Base-by-base conservation (phyloP, 2,329 filamentous ascomycete genomes). In the Colletotrichum eleusines region DNA sequence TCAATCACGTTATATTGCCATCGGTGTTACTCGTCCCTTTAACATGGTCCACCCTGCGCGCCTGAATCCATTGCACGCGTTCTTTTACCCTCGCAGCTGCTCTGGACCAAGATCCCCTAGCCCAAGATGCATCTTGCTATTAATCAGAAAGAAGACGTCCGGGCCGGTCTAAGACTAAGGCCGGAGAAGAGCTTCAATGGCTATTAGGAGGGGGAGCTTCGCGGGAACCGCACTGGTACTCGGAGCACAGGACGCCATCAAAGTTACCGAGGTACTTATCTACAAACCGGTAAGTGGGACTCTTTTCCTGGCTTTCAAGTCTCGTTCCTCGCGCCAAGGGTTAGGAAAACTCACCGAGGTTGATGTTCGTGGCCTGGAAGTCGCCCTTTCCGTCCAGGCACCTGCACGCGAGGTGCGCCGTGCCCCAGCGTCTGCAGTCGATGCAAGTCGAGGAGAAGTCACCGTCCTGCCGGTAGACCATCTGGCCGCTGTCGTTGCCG, bases 191-290 rank as follows among this genome's bases (percentile, higher is more conserved):
- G n/a, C n/a, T 23, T 55, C 14, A 55, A 3, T 26, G 23, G 9
- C 11, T 12, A 3, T 11, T 18, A 18, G 48, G 16, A 28, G 58
- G 58, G 18, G 38, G 58, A 2, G 23, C 38, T 40, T 67, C 64
- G 2, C 48, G 64, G 9, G 62, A 48, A 35, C 58, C 64, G 5
- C 64, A 67, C 40, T 46, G 23, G 20, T 63, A 55, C 50, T 55
- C 58, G 23, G 64, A 67, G 58, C 58, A 67, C 35, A 67, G 38
- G 48, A 54, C 35, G n/a, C 48, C 64, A 11, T 67, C 48, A 16
- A 9, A 40, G 58, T 63, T 67, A 16, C 57, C 64, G 5, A 67
- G 31, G 18, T 35, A 63, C 16, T 18, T 26, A 58, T 67, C 64
- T 63, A n/a, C 16, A 20, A 31, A 20, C 16, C 14, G 38, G 12